phyloP scores from a whole-genome alignment of 805 yeast genomes.

The Pichia exigua region DNA sequence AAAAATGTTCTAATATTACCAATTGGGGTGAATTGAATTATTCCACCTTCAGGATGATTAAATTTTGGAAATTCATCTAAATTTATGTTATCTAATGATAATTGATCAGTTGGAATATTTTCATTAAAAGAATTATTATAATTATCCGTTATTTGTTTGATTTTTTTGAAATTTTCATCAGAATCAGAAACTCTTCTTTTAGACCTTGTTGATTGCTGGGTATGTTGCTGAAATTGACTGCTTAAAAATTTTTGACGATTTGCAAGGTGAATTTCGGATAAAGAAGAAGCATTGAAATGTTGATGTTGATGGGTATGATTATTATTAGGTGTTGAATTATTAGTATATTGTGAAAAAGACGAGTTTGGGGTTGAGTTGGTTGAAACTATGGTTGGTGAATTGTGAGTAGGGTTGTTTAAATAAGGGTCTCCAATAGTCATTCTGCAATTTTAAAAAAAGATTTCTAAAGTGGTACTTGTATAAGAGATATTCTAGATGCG shows the following conservation, averaged over 20 bases:
- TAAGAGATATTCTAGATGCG: no score
- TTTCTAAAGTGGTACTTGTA: no score
- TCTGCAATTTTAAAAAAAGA: no score
- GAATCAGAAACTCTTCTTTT: slow-evolving; percentile 33
- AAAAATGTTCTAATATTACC: slow-evolving; percentile 45
- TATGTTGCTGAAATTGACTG: slow-evolving; percentile 8
- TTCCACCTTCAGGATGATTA: slow-evolving; percentile 56
- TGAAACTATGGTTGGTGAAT: slow-evolving; percentile 8
- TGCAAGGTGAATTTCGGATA: slow-evolving; percentile 9
- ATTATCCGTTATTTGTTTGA: slow-evolving; percentile 17
- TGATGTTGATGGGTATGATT: neutral
- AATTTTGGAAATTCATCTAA: slow-evolving; percentile 46
- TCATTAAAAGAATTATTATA: slow-evolving; percentile 20
- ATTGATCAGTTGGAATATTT: slow-evolving; percentile 8
- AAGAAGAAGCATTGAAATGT: slow-evolving; percentile 1
- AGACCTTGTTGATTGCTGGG: slow-evolving; percentile 9
- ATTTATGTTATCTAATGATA: slow-evolving; percentile 24
- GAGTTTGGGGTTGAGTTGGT: slow-evolving; percentile 2
- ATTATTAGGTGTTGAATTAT: neutral
- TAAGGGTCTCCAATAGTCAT: slow-evolving; percentile 6
- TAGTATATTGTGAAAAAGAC: neutral
- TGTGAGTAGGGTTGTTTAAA: neutral
- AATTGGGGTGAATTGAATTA: slow-evolving; percentile 53
- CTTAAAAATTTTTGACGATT: slow-evolving; percentile 13
- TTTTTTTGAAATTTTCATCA: slow-evolving; percentile 26